Conservation (phyloP, 31 red algal genomes). For the Odonthalia washingtoniensis region DNA sequence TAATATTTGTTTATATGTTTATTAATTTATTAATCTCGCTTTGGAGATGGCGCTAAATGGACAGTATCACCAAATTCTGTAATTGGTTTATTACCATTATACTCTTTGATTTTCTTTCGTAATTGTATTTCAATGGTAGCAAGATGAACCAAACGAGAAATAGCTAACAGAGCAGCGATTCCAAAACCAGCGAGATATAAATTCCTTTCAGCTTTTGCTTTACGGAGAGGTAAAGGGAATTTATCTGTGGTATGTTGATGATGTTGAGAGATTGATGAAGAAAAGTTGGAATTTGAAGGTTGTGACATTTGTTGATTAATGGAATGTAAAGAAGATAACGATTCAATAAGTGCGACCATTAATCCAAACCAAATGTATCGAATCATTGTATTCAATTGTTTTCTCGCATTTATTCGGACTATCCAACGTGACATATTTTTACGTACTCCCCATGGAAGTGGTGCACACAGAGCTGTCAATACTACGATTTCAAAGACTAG, state of each 20-base stretch:
- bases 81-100: conserved; percentile 65
- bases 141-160: conserved; percentile 61
- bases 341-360: conserved; percentile 51
- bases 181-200: conserved; percentile 63
- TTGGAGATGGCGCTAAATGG: too few species aligned
- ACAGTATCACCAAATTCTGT: conserved; percentile 58
- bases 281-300: not conserved
- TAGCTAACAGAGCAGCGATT: conserved; percentile 49
- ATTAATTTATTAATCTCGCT: too few species aligned
- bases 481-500: conserved; percentile 51
- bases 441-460: conserved; percentile 64
- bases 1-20: too few species aligned
- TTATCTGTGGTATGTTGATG: not conserved
- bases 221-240: conserved; percentile 38
- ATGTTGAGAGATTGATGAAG: not conserved
- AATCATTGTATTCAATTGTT: conserved; percentile 16
- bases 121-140: conserved; percentile 65
- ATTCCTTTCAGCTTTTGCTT: conserved; percentile 62
- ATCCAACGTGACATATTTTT: conserved; percentile 76
- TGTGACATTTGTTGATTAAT: not conserved
- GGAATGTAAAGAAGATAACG: conserved; percentile 45
- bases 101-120: conserved; percentile 56
- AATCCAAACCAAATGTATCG: conserved; percentile 51
- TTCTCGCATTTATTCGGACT: conserved; percentile 24
- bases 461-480: conserved; percentile 44